Percentiles rank a stretch among this genome's conserved stretches.
Conservation (phyloP, 1,139 yeast genomes). For the Debaryomycetaceae sp. region DNA sequence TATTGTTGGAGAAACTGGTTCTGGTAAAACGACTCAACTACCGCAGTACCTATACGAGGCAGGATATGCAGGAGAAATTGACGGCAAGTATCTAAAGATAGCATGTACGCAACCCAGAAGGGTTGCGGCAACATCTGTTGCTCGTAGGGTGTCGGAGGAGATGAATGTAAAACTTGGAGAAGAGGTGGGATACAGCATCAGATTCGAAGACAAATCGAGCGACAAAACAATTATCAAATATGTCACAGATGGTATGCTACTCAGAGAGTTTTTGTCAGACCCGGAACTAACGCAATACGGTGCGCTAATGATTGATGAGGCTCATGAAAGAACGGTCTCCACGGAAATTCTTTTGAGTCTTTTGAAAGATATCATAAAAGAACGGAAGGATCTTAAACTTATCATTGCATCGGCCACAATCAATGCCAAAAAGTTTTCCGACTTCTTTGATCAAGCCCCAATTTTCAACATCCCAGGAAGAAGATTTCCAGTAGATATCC, state of each 20-base stretch:
- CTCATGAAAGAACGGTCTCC: slow-evolving; percentile 91
- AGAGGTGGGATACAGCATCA: slow-evolving; percentile 67
- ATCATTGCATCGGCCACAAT: slow-evolving; percentile 92
- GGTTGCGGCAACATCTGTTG: slow-evolving; percentile 94
- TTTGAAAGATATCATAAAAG: slow-evolving; percentile 63
- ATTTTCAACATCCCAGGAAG: slow-evolving; percentile 88
- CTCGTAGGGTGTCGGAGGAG: slow-evolving; percentile 42
- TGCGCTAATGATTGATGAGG: slow-evolving; percentile 92
- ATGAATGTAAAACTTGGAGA: slow-evolving; percentile 53
- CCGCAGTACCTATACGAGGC: slow-evolving; percentile 39
- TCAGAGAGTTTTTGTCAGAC: slow-evolving; percentile 79
- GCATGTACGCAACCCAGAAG: slow-evolving; percentile 97
- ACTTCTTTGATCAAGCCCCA: slow-evolving; percentile 78
- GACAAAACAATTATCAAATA: slow-evolving; percentile 60
- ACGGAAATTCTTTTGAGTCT: slow-evolving; percentile 87
- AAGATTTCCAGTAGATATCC: slow-evolving; percentile 81
- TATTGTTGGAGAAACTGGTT: slow-evolving; percentile 76
- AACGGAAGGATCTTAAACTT: slow-evolving; percentile 66
- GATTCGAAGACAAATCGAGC: slow-evolving; percentile 76
- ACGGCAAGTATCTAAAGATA: slow-evolving; percentile 39
- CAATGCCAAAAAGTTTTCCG: slow-evolving; percentile 81
- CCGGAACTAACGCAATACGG: slow-evolving; percentile 67
- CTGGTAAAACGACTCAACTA: slow-evolving; percentile 44
- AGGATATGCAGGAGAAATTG: slow-evolving; percentile 39
- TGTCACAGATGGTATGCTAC: slow-evolving; percentile 89